Conservation (phyloP, 257 asterid species). For the Solanum clarkiae region DNA sequence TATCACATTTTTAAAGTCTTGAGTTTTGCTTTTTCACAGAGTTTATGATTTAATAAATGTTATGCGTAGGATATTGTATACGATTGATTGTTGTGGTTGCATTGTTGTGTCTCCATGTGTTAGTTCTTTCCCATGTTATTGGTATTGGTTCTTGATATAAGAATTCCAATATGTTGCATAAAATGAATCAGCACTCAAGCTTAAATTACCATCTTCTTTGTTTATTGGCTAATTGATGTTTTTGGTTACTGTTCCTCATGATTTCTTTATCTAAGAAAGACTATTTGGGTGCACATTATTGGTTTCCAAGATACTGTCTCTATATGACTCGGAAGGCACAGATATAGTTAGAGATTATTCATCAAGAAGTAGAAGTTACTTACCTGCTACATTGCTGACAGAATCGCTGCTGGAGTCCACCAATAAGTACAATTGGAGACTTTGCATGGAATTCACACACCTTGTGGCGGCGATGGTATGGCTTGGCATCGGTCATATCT, state of each 20-base stretch:
- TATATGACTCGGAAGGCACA: not conserved
- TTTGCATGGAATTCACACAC: constrained; percentile 78
- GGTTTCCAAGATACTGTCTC: not conserved
- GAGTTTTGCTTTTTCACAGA: not conserved
- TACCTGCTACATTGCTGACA: constrained; percentile 99
- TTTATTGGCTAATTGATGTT: not conserved
- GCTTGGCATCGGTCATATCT: constrained; percentile 49
- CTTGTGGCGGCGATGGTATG: constrained; percentile 80
- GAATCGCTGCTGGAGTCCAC: constrained; percentile 60
- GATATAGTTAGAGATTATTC: not conserved
- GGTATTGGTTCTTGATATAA: not conserved
- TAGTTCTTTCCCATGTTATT: not conserved
- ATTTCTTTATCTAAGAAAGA: not conserved
- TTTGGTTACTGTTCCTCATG: not conserved
- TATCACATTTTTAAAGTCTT: not conserved
- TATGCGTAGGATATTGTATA: not conserved
- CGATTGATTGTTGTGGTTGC: not conserved
- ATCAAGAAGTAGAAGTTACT: not conserved
- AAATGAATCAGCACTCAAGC: not conserved
- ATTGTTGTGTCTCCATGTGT: not conserved
- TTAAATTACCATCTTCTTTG: not conserved
- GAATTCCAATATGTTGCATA: not conserved
- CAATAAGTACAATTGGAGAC: constrained; percentile 49
- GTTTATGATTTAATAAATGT: not conserved
- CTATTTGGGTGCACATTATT: not conserved